Evolutionary conservation across 257 asterid genomes (phyloP).

Genomic region (Lantana camara): DNA sequence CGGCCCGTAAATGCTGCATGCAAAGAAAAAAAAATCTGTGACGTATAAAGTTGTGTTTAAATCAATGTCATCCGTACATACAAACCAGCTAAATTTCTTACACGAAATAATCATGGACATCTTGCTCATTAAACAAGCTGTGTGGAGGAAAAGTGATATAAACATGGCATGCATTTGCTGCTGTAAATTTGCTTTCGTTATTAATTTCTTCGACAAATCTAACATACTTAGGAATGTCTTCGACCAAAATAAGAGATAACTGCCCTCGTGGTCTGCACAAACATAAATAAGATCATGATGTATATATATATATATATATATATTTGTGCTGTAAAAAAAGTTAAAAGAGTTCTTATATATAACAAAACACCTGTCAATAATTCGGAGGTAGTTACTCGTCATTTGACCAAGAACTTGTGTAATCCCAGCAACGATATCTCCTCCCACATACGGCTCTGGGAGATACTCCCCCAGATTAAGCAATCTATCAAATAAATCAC

Average conservation of each 20-base stretch:
- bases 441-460: conserved; percentile 22
- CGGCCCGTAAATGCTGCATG: conserved; percentile 45
- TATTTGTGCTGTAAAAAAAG: not conserved
- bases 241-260: conserved; percentile 28
- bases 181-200: not conserved
- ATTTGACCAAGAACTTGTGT: conserved; percentile 29
- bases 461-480: conserved; percentile 29
- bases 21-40: not conserved
- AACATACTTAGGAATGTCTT: conserved; percentile 23
- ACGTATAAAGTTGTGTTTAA: not conserved
- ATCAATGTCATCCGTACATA: not conserved
- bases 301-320: not conserved
- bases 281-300: not conserved
- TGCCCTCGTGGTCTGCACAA: conserved; percentile 31
- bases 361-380: conserved; percentile 28
- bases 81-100: conserved; percentile 18
- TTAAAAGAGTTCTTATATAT: not conserved
- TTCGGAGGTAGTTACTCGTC: conserved; percentile 19
- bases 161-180: conserved; percentile 22
- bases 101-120: conserved; percentile 32
- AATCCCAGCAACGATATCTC: conserved; percentile 15
- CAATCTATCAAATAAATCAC: conserved; percentile 28
- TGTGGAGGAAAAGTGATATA: conserved; percentile 39
- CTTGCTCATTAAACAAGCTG: conserved; percentile 26
- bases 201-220: conserved; percentile 4